These are phyloP conservation scores for Ananas comosus DNA, from an alignment of 176 grass and related monocot species.

Conservation along the genomic window DNA sequence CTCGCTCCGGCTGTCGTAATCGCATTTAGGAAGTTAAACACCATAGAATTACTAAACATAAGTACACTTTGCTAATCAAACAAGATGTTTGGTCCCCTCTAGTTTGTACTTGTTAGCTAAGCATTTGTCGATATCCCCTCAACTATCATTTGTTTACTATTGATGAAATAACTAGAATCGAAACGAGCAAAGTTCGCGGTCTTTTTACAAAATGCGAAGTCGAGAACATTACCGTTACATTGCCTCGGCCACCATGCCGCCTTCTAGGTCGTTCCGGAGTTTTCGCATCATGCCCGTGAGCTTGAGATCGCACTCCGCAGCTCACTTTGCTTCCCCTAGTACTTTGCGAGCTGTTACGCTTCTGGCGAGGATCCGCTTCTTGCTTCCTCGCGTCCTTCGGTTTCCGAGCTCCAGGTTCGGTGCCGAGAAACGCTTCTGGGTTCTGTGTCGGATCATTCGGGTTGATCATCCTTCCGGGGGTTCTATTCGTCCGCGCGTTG, in stretches of 20 bases:
- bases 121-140: too few relatives aligned
- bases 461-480: constrained; percentile 6
- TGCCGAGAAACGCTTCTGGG: not conserved
- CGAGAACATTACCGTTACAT: not conserved
- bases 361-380: not conserved
- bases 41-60: not conserved
- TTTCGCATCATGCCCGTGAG: not conserved
- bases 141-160: too few relatives aligned
- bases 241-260: not conserved
- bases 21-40: not conserved
- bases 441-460: constrained; percentile 21
- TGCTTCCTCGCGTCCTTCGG: not conserved
- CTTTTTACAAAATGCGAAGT: not conserved
- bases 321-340: too few relatives aligned
- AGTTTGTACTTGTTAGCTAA: not conserved
- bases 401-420: not conserved
- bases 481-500: constrained; percentile 11
- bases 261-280: not conserved
- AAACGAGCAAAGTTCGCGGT: too few relatives aligned
- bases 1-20: constrained; percentile 12
- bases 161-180: too few relatives aligned
- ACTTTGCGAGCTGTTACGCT: not conserved
- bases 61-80: not conserved
- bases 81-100: too few relatives aligned
- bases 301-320: not conserved